A percentile compares a stretch with the other conserved stretches of the same genome.
Evolutionary conservation across 306 rosid genomes (phyloP).

Genomic region (Carpinus viminea): DNA sequence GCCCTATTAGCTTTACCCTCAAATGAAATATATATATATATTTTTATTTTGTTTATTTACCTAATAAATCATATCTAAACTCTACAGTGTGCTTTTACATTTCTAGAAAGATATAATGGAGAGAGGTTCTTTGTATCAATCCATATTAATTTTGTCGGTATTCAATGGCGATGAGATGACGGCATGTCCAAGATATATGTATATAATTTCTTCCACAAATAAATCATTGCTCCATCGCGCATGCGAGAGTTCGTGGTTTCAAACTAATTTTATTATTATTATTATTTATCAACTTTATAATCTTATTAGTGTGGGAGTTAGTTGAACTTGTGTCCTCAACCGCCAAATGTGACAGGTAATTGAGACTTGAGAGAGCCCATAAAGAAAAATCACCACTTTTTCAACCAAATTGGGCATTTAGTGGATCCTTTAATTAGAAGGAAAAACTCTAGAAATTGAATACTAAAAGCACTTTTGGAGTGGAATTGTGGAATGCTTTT

Average conservation of each 20-base stretch:
- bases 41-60: too few species aligned
- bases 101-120: too few species aligned
- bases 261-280: background rate
- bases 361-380: background rate
- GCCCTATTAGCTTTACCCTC: too few species aligned
- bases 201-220: too few species aligned
- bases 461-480: background rate
- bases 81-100: too few species aligned
- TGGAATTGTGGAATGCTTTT: background rate
- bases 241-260: conserved; percentile 15
- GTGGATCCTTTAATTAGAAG: conserved; percentile 7
- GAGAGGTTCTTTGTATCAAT: too few species aligned
- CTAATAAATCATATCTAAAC: too few species aligned
- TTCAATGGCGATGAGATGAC: too few species aligned
- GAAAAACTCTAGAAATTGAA: background rate
- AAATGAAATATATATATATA: too few species aligned
- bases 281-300: background rate
- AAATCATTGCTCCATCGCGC: background rate
- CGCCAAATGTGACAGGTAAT: background rate
- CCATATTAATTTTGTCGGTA: too few species aligned
- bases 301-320: conserved; percentile 1
- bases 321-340: conserved; percentile 11
- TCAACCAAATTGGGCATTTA: background rate
- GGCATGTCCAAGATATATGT: too few species aligned
- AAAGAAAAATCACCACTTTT: background rate